Evolutionary conservation across 768 basidiomycete genomes (phyloP).

Genomic region (Phaffia australis): DNA sequence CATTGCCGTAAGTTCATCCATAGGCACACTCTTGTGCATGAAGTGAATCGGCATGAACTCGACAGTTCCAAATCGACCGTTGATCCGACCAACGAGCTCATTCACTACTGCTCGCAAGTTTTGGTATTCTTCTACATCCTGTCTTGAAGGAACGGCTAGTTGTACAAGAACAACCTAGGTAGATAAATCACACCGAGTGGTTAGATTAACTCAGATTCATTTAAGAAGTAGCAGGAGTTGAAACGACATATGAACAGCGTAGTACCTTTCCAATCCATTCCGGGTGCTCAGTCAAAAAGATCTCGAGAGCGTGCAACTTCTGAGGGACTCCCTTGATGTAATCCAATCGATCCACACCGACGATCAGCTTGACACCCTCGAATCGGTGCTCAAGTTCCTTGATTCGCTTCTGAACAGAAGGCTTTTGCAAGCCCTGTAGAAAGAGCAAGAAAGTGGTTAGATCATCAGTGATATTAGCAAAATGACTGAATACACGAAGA

Average conservation of each 20-base stretch:
- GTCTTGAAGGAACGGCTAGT: conserved; percentile 90
- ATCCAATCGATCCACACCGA: conserved; percentile 94
- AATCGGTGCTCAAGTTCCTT: conserved; percentile 76
- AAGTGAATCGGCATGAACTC: conserved; percentile 99
- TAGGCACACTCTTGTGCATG: conserved; percentile 51
- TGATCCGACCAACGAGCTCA: conserved; percentile 95
- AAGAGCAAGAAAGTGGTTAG: conserved; percentile 10
- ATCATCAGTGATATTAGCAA: background rate
- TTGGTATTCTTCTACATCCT: conserved; percentile 99
- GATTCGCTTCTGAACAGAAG: conserved; percentile 69
- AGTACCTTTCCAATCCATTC: conserved; percentile 94
- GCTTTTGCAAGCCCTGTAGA: conserved; percentile 62
- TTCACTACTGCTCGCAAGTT: conserved; percentile 91
- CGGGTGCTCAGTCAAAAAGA: conserved; percentile 92
- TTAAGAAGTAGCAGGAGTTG: too few species aligned
- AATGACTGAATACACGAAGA: background rate
- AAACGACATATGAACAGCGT: background rate
- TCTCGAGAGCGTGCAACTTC: conserved; percentile 89
- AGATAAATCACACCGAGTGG: background rate
- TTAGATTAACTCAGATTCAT: background rate
- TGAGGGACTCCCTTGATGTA: conserved; percentile 99
- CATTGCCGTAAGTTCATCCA: conserved; percentile 93
- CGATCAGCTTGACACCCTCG: conserved; percentile 88
- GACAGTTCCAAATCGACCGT: conserved; percentile 95
- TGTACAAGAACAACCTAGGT: conserved; percentile 82